These are phyloP conservation scores for Colletotrichum sp. DNA, from an alignment of 2,329 filamentous ascomycete genomes.

Conservation along the genomic window DNA sequence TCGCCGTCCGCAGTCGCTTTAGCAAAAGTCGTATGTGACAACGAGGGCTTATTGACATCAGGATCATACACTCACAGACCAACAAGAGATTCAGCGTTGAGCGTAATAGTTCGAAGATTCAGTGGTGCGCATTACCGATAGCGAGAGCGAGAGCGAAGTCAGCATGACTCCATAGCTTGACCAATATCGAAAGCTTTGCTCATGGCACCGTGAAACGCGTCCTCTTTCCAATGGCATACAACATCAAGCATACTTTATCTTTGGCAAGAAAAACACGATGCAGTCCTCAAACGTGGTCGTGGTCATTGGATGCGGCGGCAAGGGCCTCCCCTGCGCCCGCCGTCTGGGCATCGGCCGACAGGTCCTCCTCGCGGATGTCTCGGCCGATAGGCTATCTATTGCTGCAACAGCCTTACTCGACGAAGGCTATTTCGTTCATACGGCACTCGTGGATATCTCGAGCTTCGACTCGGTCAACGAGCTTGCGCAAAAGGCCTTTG, in stretches of 20 bases:
- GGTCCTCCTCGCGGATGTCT: not conserved
- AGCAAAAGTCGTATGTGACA: not conserved
- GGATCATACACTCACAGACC: accelerated
- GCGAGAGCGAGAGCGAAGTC: not conserved
- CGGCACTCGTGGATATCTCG: not conserved
- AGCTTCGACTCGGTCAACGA: not conserved
- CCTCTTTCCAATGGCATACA: not conserved
- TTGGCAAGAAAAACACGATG: not conserved
- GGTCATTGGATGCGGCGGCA: not conserved
- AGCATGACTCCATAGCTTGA: not conserved
- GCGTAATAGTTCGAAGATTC: not conserved
- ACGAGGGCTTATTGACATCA: accelerated
- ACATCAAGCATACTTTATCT: not conserved
- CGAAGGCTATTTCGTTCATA: not conserved
- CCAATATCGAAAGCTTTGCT: not conserved
- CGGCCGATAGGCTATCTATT: not conserved
- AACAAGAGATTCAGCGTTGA: accelerated
- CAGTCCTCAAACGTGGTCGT: not conserved
- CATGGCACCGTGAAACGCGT: not conserved
- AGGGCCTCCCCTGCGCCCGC: not conserved
- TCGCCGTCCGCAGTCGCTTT: accelerated
- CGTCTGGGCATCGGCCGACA: not conserved
- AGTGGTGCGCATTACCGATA: not conserved
- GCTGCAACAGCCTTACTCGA: not conserved
- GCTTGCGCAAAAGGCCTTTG: not conserved